Evolutionary conservation across 768 basidiomycete genomes (phyloP).

Genomic region (Leucocoprinus birnbaumii): DNA sequence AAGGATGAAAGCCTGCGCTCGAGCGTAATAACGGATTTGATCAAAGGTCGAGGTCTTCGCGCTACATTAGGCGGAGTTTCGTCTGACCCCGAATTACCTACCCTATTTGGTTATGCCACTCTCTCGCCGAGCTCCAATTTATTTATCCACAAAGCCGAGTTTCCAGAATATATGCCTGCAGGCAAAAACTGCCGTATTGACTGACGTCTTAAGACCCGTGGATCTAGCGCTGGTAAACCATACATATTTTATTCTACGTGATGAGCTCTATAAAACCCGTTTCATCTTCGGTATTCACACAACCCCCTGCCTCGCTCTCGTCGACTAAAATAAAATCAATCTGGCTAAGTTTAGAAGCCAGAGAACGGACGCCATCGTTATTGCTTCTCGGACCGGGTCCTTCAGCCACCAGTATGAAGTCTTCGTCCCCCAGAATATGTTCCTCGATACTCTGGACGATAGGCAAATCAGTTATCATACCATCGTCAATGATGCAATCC

Average conservation of each 20-base stretch:
- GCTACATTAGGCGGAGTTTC: slow-evolving; percentile 13
- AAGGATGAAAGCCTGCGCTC: background rate
- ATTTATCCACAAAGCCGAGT: background rate
- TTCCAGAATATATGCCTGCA: background rate
- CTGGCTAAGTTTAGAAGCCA: background rate
- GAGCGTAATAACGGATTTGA: slow-evolving; percentile 10
- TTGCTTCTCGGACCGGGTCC: background rate
- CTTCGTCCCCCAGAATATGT: background rate
- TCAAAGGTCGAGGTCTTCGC: slow-evolving; percentile 13
- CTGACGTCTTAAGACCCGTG: background rate
- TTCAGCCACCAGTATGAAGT: background rate
- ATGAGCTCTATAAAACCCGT: slow-evolving; percentile 1
- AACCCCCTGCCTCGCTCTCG: background rate
- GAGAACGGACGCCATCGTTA: background rate
- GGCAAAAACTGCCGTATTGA: background rate
- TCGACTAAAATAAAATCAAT: background rate
- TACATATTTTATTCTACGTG: background rate
- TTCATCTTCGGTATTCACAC: background rate
- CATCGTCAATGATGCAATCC: slow-evolving; percentile 1
- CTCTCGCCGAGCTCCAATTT: slow-evolving; percentile 1
- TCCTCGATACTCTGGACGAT: background rate
- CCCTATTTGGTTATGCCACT: slow-evolving; percentile 10
- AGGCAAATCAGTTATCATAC: background rate
- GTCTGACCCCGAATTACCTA: slow-evolving; percentile 8
- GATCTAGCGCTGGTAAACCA: background rate